A percentile compares a stretch with the other conserved stretches of the same genome.
Evolutionary conservation across 2,329 filamentous ascomycete genomes (phyloP).

Genomic region (Claviceps sp.): DNA sequence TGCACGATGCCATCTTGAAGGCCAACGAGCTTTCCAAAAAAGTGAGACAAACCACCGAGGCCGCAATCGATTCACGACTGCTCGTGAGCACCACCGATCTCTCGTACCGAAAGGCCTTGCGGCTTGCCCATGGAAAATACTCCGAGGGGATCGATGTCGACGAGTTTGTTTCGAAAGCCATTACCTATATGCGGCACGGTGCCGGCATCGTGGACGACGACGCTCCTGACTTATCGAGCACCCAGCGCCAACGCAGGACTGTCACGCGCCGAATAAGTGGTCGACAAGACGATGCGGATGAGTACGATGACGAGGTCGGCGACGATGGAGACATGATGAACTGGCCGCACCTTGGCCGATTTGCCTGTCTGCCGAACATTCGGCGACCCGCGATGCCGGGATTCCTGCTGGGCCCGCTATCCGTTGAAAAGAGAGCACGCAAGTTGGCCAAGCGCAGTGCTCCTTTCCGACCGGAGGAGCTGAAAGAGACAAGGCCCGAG

Average conservation of each 20-base stretch:
- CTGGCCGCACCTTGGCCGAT: constrained; percentile 72
- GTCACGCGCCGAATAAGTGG: constrained; percentile 15
- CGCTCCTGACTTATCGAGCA: constrained; percentile 35
- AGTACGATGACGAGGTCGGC: constrained; percentile 45
- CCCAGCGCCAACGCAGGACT: constrained; percentile 32
- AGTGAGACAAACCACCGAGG: constrained; percentile 81
- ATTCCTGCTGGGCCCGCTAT: constrained; percentile 79
- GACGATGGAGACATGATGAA: constrained; percentile 68
- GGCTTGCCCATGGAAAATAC: constrained; percentile 58
- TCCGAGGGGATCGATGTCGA: constrained; percentile 74
- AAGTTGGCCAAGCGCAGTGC: constrained; percentile 58
- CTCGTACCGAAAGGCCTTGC: constrained; percentile 63
- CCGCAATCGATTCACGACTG: constrained; percentile 77
- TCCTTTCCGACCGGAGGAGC: constrained; percentile 52
- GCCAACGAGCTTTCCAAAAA: constrained; percentile 52
- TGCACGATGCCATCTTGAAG: constrained; percentile 51
- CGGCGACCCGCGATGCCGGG: constrained; percentile 63
- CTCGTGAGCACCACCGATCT: constrained; percentile 71
- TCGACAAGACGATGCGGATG: constrained; percentile 39
- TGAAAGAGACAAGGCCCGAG: constrained; percentile 62
- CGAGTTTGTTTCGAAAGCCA: constrained; percentile 82
- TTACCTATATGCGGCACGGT: constrained; percentile 69
- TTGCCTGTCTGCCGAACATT: constrained; percentile 61
- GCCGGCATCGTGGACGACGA: constrained; percentile 39
- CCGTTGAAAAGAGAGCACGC: constrained; percentile 72